A percentile compares a stretch with the other conserved stretches of the same genome.
phyloP scores from a whole-genome alignment of 73 alveolate genomes.

The Breviolum minutum region DNA sequence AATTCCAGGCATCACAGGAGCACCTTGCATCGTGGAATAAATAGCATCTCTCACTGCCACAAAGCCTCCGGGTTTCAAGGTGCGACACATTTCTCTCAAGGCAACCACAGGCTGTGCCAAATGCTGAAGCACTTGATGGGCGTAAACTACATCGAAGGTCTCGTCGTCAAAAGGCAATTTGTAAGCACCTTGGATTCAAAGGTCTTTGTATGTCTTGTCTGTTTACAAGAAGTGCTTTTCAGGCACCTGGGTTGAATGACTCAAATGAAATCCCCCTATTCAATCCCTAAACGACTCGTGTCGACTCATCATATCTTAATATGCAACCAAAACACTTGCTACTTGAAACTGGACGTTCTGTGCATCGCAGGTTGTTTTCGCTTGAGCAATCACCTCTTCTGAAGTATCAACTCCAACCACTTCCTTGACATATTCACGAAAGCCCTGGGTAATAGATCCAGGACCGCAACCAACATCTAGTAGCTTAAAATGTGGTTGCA shows the following conservation, averaged over 20 bases:
- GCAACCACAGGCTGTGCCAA: slow-evolving; percentile 34
- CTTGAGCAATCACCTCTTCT: slow-evolving; percentile 50
- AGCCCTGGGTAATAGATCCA: slow-evolving; percentile 65
- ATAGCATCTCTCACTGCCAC: slow-evolving; percentile 35
- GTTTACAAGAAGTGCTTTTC: neutral
- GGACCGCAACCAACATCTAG: slow-evolving; percentile 80
- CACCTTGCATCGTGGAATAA: slow-evolving; percentile 68
- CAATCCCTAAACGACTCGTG: neutral
- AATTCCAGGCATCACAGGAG: slow-evolving; percentile 48
- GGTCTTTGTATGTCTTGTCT: neutral
- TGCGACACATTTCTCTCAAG: slow-evolving; percentile 14
- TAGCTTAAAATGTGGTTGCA: slow-evolving; percentile 5
- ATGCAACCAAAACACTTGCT: slow-evolving; percentile 27
- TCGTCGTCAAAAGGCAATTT: slow-evolving; percentile 11
- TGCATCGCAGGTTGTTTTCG: neutral
- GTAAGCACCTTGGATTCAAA: slow-evolving; percentile 15
- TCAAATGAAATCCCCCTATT: neutral
- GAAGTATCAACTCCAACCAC: slow-evolving; percentile 58
- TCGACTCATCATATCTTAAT: neutral
- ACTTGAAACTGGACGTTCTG: neutral
- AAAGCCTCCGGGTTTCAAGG: slow-evolving; percentile 17
- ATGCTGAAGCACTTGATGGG: slow-evolving; percentile 73
- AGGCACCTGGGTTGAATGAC: neutral
- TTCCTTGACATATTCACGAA: neutral
- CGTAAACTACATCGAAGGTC: slow-evolving; percentile 60